Evolutionary conservation across 768 basidiomycete species (phyloP), one percentile per base, ranked within the genome.

Genomic region (Boletus reticulatus): DNA sequence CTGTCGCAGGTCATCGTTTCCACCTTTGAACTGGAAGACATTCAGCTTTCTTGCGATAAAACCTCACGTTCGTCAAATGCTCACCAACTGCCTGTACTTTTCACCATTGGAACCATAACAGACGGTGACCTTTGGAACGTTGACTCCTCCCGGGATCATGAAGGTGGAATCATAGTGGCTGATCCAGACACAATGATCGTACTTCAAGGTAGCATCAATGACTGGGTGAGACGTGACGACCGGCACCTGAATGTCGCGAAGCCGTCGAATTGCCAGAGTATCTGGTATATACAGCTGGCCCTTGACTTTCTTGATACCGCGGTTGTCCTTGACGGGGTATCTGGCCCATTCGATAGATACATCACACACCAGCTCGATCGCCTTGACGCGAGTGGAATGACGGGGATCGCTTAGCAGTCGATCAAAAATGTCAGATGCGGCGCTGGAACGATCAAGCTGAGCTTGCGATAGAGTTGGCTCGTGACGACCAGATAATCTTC

Each of bases 1-100:
- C 72, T 99, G 97, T 39, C 97, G 86, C 44, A 97, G 69, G 64
- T 99, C 97, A 62, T 99, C 97, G 11, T 84, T 78, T 10, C 89
- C 89, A 4, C 93, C 93, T 69, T 99, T 98, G 74, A 94, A 95
- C 93, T 96, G 38, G 34, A 6, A 20, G 58, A 43, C 62, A 45
- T 22, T 60, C 20, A 62, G 34, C 39, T 31, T 22, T 22, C 24
- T 19, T 19, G 29, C 4, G n/a, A 44, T 8, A n/a, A 36, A 27
- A 41, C 8, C 6, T n/a, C 22, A 16, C 6, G 19, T 24, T 48
- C 6, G 42, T 43, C 4, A 38, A 22, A 14, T 11, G 70, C 87
- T 66, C 61, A 94, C 96, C 70, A 99, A 67, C 67, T 98, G 92
- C 59, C 80, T 88, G 70, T 94, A 88, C 48, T 66, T 70, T 29